Evolutionary conservation across 768 basidiomycete species (phyloP).

Genomic region (Boletus eberwhitei): DNA sequence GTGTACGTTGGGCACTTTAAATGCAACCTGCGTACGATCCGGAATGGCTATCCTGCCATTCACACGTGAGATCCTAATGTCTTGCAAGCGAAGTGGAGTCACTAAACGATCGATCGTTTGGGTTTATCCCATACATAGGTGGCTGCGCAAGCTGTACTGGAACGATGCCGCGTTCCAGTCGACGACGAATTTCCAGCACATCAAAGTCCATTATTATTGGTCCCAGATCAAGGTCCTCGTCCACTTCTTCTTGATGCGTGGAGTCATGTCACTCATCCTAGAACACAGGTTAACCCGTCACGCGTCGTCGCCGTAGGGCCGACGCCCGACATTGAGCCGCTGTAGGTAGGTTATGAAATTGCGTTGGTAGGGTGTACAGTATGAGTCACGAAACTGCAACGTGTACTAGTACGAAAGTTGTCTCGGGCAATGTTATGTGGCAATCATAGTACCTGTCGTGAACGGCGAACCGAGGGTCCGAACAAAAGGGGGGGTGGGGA

Average conservation of each 20-base stretch:
- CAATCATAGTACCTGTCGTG: not conserved
- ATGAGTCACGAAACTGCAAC: not conserved
- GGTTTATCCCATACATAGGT: conserved; percentile 40
- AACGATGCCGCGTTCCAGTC: conserved; percentile 81
- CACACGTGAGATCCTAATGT: conserved; percentile 40
- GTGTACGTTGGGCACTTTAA: conserved; percentile 94
- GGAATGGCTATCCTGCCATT: conserved; percentile 82
- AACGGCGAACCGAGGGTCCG: not conserved
- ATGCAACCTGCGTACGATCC: conserved; percentile 84
- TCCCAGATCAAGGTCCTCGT: conserved; percentile 26
- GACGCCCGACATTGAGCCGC: conserved; percentile 59
- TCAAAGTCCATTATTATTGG: conserved; percentile 44
- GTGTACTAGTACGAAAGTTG: conserved; percentile 7
- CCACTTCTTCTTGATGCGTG: not conserved
- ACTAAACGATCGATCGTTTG: not conserved
- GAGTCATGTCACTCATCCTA: not conserved
- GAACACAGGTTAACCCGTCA: conserved; percentile 67
- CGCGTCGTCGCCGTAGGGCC: conserved; percentile 78
- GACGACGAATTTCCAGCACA: conserved; percentile 85
- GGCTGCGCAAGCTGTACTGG: conserved; percentile 91
- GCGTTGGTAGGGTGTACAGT: not conserved
- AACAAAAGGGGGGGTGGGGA: not conserved
- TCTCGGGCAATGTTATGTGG: not conserved
- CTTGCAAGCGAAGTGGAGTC: not conserved
- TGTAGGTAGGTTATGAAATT: conserved; percentile 37